These are phyloP conservation scores for Aspergillus heteromorphus DNA, from an alignment of 495 filamentous ascomycete species.

Conservation along the genomic window DNA sequence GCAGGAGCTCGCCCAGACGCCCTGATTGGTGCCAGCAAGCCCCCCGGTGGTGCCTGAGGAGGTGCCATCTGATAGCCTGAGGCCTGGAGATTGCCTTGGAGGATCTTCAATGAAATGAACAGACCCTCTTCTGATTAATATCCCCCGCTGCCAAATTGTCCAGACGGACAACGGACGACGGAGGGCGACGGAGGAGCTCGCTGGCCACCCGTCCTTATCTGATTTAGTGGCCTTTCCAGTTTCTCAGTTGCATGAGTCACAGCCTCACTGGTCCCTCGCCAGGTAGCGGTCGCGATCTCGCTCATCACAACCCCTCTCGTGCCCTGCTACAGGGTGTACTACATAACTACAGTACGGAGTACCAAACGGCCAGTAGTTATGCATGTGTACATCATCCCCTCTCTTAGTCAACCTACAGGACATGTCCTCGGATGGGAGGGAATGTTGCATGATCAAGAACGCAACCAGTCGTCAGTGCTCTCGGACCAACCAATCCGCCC, in stretches of 20 bases:
- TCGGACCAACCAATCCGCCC: neutral
- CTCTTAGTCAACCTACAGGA: neutral
- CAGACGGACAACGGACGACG: neutral
- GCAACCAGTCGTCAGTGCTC: neutral
- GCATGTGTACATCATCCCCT: too few species aligned
- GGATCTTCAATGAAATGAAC: neutral
- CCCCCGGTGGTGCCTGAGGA: neutral
- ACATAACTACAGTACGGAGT: neutral
- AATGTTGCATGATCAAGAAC: too few species aligned
- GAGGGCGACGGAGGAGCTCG: too few species aligned
- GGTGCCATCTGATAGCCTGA: neutral
- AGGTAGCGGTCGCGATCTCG: too few species aligned
- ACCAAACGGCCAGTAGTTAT: neutral
- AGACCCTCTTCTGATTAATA: neutral
- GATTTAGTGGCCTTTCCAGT: neutral
- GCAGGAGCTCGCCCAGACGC: neutral
- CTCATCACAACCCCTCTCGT: too few species aligned
- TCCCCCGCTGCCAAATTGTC: neutral
- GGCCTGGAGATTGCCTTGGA: neutral
- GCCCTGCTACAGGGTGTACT: too few species aligned
- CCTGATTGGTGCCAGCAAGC: conserved; percentile 1
- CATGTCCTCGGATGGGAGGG: too few species aligned
- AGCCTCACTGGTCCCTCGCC: neutral
- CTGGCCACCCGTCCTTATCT: neutral
- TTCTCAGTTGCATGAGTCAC: neutral